Conservation (phyloP, 176 grass and related monocot species). For the Echinochloa phyllopogon region DNA sequence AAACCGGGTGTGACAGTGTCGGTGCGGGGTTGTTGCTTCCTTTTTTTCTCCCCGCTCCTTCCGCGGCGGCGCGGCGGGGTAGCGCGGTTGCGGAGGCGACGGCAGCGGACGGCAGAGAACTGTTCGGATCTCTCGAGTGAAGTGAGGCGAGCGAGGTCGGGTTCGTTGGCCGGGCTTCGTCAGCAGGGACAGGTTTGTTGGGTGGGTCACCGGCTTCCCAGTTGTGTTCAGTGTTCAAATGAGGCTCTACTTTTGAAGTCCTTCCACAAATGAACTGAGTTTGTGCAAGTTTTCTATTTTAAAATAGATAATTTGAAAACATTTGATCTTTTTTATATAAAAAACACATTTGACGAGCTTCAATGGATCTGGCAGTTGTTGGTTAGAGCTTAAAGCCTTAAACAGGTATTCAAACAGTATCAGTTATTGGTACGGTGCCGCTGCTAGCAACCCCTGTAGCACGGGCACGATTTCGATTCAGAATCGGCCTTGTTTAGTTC, state of each 20-base stretch:
- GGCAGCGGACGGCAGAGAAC: not conserved
- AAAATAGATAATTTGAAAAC: not conserved
- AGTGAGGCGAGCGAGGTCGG: not conserved
- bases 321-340: not conserved
- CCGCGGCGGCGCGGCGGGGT: not conserved
- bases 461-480: not conserved
- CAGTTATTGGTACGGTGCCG: not conserved
- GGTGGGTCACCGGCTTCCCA: not conserved
- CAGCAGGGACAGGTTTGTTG: not conserved
- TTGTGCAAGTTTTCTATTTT: not conserved
- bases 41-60: not conserved
- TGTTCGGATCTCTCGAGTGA: slow-evolving; percentile 7
- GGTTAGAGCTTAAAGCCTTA: not conserved
- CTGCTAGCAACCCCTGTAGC: not conserved
- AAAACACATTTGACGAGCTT: not conserved
- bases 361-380: not conserved
- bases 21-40: not conserved
- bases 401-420: not conserved
- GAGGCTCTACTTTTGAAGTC: not conserved
- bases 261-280: not conserved
- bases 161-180: not conserved
- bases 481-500: too few species aligned
- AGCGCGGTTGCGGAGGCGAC: not conserved
- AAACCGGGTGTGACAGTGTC: too few species aligned
- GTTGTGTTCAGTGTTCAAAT: not conserved